Evolutionary conservation across 2,329 filamentous ascomycete species (phyloP).

Genomic region (Saccharata proteae): DNA sequence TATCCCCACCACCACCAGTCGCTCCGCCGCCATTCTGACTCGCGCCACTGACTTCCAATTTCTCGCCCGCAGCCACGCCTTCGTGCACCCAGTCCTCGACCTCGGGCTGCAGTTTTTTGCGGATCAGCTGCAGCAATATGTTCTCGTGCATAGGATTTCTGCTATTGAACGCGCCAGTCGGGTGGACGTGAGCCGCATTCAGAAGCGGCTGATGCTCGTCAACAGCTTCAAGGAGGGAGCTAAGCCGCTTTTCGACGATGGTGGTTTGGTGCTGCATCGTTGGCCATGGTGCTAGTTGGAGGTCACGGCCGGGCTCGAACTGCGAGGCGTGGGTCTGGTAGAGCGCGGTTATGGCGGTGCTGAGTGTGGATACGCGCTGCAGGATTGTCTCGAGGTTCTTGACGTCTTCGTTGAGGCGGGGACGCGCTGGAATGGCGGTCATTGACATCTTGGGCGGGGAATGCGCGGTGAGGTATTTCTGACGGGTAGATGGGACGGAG

Average conservation of each 20-base stretch:
- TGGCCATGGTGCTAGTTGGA: conserved; percentile 2
- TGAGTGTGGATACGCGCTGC: conserved; percentile 6
- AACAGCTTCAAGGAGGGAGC: conserved; percentile 53
- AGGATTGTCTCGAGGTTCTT: conserved; percentile 5
- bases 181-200: conserved; percentile 58
- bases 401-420: conserved; percentile 5
- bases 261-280: conserved; percentile 7
- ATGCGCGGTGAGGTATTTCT: too few relatives aligned
- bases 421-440: neutral
- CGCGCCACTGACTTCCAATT: neutral
- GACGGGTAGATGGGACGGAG: too few relatives aligned
- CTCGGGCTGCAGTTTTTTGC: conserved; percentile 71
- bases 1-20: neutral
- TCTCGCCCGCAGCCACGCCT: conserved; percentile 32
- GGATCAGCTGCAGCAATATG: conserved; percentile 53
- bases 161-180: conserved; percentile 58
- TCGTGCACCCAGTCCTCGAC: conserved; percentile 62
- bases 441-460: too few relatives aligned
- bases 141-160: conserved; percentile 48
- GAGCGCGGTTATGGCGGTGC: conserved; percentile 5
- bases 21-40: neutral
- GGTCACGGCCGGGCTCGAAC: conserved; percentile 1
- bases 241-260: conserved; percentile 29
- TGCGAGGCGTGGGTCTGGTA: conserved; percentile 7
- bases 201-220: conserved; percentile 56